A percentile compares a stretch with the other conserved stretches of the same genome.
phyloP scores from a whole-genome alignment of 768 basidiomycete species.

The Rhizopogon rudus region DNA sequence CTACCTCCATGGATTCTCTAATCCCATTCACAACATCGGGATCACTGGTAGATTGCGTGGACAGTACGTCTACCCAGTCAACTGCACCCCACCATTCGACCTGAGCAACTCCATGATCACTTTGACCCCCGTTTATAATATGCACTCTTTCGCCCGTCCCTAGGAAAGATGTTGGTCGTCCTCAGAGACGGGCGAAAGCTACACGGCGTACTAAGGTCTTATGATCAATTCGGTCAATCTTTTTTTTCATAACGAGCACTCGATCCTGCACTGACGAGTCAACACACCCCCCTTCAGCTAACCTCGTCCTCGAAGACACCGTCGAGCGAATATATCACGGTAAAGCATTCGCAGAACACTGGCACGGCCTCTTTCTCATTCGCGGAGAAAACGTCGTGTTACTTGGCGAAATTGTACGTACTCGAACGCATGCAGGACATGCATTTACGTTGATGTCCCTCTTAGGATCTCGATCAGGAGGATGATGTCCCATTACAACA shows the following conservation, averaged over 20 bases:
- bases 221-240: slow-evolving; percentile 93
- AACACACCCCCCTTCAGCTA: slow-evolving; percentile 52
- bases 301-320: slow-evolving; percentile 94
- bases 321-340: slow-evolving; percentile 93
- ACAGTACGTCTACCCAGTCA: slow-evolving; percentile 86
- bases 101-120: slow-evolving; percentile 43
- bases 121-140: slow-evolving; percentile 13
- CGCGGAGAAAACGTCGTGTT: slow-evolving; percentile 98
- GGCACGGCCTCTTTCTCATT: slow-evolving; percentile 88
- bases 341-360: slow-evolving; percentile 81
- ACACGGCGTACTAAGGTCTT: slow-evolving; percentile 92
- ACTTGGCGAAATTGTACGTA: slow-evolving; percentile 90
- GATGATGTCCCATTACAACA: slow-evolving; percentile 79
- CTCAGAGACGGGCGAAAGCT: slow-evolving; percentile 95
- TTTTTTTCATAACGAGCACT: neutral
- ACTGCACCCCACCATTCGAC: slow-evolving; percentile 40
- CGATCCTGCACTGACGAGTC: neutral
- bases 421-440: neutral
- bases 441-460: neutral
- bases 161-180: slow-evolving; percentile 98
- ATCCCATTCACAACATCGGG: slow-evolving; percentile 99
- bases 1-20: slow-evolving; percentile 76
- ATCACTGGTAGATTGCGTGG: slow-evolving; percentile 97
- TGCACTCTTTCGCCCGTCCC: slow-evolving; percentile 20
- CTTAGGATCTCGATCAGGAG: slow-evolving; percentile 87